Evolutionary conservation across 768 basidiomycete genomes (phyloP).

Genomic region (Tephrocybe sp.): DNA sequence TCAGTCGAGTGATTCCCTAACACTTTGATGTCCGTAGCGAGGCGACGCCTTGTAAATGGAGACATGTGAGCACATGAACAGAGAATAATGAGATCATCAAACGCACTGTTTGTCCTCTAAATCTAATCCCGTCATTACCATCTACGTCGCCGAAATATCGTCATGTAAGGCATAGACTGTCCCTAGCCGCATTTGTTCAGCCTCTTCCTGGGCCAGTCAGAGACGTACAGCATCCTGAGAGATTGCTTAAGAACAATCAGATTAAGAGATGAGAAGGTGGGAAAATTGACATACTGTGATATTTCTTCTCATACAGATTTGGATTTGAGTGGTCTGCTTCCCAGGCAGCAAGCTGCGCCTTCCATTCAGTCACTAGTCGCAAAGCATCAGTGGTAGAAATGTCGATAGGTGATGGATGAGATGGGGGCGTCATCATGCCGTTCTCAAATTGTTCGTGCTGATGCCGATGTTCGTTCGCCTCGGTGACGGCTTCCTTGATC

Average conservation of each 20-base stretch:
- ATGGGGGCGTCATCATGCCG: background rate
- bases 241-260: constrained; percentile 4
- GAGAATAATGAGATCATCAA: background rate
- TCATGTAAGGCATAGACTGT: constrained; percentile 3
- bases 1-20: constrained; percentile 2
- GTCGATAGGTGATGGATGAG: background rate
- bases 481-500: too few species aligned
- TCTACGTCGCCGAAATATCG: constrained; percentile 1
- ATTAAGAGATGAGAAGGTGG: background rate
- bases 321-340: constrained; percentile 2
- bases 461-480: background rate
- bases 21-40: background rate
- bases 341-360: constrained; percentile 1
- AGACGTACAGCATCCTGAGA: constrained; percentile 13
- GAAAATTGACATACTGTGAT: constrained; percentile 4
- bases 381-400: background rate
- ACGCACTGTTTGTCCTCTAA: constrained; percentile 19
- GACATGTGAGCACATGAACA: too few species aligned
- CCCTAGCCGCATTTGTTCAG: background rate
- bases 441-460: background rate
- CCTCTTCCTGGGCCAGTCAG: constrained; percentile 13
- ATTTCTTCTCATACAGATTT: constrained; percentile 10
- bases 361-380: background rate
- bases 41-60: background rate
- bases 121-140: constrained; percentile 16